These are phyloP conservation scores for Cymbidium sinense DNA, from an alignment of 106 monocot genomes.

Conservation along the genomic window DNA sequence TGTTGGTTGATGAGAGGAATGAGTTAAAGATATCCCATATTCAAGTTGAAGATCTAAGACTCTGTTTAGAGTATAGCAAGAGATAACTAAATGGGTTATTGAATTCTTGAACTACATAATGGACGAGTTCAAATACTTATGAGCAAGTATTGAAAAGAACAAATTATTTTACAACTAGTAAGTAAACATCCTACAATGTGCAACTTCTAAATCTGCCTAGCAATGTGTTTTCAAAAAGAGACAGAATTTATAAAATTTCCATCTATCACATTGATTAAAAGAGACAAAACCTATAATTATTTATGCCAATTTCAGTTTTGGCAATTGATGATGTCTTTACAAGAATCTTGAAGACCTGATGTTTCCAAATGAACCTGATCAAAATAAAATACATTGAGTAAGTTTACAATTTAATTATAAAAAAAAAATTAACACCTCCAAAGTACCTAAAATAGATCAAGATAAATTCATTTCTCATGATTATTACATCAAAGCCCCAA, in stretches of 20 bases:
- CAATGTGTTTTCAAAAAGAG: neutral
- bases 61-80: no score
- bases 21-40: no score
- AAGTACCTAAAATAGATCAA: neutral
- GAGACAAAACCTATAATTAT: neutral
- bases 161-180: neutral
- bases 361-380: slow-evolving; percentile 46
- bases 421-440: neutral
- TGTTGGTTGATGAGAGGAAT: no score
- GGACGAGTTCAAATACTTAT: neutral
- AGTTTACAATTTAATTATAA: neutral
- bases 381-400: slow-evolving; percentile 1
- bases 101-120: neutral
- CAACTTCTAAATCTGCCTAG: neutral
- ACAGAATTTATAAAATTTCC: neutral
- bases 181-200: neutral
- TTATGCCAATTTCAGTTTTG: slow-evolving; percentile 33
- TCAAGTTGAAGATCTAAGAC: no score
- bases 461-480: neutral
- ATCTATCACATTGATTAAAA: neutral
- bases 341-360: slow-evolving; percentile 15
- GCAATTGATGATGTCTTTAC: neutral
- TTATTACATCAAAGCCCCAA: neutral
- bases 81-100: no score
- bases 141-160: neutral